Conservation (phyloP, 345 rosid genomes). For the Turnera subulata region DNA sequence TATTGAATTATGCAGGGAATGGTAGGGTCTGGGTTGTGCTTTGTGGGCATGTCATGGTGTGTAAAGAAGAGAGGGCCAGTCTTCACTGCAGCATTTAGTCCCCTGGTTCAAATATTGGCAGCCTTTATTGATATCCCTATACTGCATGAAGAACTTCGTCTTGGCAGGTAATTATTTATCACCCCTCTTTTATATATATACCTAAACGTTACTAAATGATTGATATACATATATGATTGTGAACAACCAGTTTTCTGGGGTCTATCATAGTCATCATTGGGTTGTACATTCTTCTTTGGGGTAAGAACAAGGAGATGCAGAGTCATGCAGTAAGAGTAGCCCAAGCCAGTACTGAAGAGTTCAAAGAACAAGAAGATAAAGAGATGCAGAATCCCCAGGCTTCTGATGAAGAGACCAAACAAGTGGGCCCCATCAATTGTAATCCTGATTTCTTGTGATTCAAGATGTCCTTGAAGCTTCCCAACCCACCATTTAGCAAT, state of each 20-base stretch:
- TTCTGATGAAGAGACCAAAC: no score
- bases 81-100: constrained; percentile 75
- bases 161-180: constrained; percentile 54
- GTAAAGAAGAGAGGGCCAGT: constrained; percentile 72
- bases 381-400: no score
- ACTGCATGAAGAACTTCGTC: constrained; percentile 58
- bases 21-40: constrained; percentile 74
- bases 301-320: constrained; percentile 53
- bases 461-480: constrained; percentile 10
- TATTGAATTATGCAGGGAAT: constrained; percentile 67
- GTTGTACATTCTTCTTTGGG: constrained; percentile 75
- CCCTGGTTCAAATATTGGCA: constrained; percentile 63
- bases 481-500: no score
- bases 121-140: constrained; percentile 57
- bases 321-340: constrained; percentile 32
- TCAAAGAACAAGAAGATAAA: constrained; percentile 34
- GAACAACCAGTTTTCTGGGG: constrained; percentile 52
- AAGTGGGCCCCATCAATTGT: no score
- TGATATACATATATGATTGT: no score
- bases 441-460: constrained; percentile 23
- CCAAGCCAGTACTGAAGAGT: constrained; percentile 30
- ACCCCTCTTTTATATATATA: not conserved
- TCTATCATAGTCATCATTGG: constrained; percentile 60
- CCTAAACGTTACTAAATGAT: no score
- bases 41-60: constrained; percentile 87